A percentile compares a stretch with the other conserved stretches of the same genome.
Conservation (phyloP, 108 stramenopile genomes). For the Cyclotella choctawhatcheeana region DNA sequence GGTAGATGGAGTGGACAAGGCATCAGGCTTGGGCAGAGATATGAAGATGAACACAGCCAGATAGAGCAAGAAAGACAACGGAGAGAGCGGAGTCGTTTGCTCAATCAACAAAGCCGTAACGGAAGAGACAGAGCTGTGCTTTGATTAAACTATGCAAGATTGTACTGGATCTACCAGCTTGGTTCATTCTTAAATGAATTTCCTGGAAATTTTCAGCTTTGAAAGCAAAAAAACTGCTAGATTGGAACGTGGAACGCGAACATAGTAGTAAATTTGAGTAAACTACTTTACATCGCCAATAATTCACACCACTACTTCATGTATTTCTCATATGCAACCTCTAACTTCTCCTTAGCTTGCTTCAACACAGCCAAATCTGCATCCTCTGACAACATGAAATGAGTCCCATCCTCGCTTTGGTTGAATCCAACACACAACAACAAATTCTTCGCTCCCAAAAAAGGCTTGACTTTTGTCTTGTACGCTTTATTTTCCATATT, state of each 20-base stretch:
- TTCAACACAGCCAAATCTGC: slow-evolving; percentile 62
- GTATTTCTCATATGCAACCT: slow-evolving; percentile 66
- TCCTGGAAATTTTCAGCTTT: no score
- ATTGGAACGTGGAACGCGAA: no score
- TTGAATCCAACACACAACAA: slow-evolving; percentile 83
- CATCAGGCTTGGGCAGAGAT: slow-evolving; percentile 31
- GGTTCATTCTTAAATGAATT: no score
- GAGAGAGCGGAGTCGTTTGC: slow-evolving; percentile 21
- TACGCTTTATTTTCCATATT: slow-evolving; percentile 95
- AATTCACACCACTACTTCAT: slow-evolving; percentile 19
- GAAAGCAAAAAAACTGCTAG: no score
- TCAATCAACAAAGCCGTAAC: slow-evolving; percentile 6
- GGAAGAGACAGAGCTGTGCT: neutral
- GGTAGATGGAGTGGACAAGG: slow-evolving; percentile 28
- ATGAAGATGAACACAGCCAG: slow-evolving; percentile 23
- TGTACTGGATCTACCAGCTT: no score
- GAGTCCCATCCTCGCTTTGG: slow-evolving; percentile 57
- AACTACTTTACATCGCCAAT: neutral
- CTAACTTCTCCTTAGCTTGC: slow-evolving; percentile 77
- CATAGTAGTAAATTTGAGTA: no score
- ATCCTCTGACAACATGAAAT: slow-evolving; percentile 60
- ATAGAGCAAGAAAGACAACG: slow-evolving; percentile 12
- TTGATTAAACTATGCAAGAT: no score
- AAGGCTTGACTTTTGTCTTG: slow-evolving; percentile 87
- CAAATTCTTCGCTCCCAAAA: slow-evolving; percentile 80